Evolutionary conservation across 1,139 yeast species (phyloP).

Genomic region (Yamadazyma sp.): DNA sequence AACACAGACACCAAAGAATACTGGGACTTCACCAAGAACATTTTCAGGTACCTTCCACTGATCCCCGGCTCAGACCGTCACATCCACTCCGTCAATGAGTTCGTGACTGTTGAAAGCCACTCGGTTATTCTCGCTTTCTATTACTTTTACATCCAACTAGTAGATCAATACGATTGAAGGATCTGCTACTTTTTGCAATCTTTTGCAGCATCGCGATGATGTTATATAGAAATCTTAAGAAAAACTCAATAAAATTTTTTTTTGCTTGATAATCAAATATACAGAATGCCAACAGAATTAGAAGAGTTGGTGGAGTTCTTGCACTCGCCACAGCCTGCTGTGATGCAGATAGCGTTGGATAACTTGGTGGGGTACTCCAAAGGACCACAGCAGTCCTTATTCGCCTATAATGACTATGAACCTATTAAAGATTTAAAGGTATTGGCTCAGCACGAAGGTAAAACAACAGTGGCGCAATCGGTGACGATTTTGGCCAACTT

Average conservation of each 20-base stretch:
- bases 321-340: conserved; percentile 80
- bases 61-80: conserved; percentile 17
- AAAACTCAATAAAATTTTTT: neutral
- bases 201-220: conserved; percentile 3
- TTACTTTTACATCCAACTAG: conserved; percentile 38
- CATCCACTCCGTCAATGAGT: conserved; percentile 39
- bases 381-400: conserved; percentile 64
- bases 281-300: conserved; percentile 55
- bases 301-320: conserved; percentile 78
- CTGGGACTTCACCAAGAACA: conserved; percentile 39
- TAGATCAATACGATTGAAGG: conserved; percentile 17
- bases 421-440: conserved; percentile 75
- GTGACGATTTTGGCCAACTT: conserved; percentile 80
- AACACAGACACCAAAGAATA: conserved; percentile 42
- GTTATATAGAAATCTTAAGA: neutral
- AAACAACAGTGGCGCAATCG: conserved; percentile 62
- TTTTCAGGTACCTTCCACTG: conserved; percentile 36
- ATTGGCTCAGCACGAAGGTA: conserved; percentile 51
- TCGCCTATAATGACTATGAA: conserved; percentile 67
- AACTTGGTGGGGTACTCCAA: conserved; percentile 81
- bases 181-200: neutral
- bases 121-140: conserved; percentile 30
- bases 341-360: conserved; percentile 82
- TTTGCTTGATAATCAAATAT: neutral
- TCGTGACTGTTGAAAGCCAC: conserved; percentile 25